Percentiles rank a stretch among this genome's conserved stretches.
Evolutionary conservation across 805 yeast genomes (phyloP).

Genomic region (Lachancea meyersii): DNA sequence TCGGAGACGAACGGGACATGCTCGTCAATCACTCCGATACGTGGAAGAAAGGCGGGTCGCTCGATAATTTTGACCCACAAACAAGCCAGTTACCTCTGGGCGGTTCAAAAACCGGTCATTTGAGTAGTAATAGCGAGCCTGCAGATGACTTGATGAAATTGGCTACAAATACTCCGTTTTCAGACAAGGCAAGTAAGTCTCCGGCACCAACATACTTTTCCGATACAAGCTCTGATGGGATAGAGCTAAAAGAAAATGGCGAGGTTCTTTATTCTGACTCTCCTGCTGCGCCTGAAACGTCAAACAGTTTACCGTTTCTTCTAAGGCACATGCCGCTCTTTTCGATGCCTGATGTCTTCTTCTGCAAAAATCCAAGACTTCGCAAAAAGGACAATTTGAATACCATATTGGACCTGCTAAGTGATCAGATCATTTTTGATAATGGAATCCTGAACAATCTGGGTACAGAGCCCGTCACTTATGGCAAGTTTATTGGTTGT

Average conservation of each 20-base stretch:
- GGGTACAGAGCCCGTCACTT: slow-evolving; percentile 53
- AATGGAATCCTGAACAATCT: slow-evolving; percentile 45
- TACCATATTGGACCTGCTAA: slow-evolving; percentile 24
- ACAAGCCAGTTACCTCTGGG: slow-evolving; percentile 3
- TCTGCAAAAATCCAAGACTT: slow-evolving; percentile 20
- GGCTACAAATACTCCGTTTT: slow-evolving; percentile 1
- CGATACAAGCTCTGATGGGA: not conserved
- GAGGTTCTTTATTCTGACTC: not conserved
- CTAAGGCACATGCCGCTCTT: slow-evolving; percentile 56
- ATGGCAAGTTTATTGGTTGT: slow-evolving; percentile 17
- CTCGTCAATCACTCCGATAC: slow-evolving; percentile 7
- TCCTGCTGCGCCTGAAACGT: slow-evolving; percentile 20
- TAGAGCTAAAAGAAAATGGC: not conserved
- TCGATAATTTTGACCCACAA: slow-evolving; percentile 1
- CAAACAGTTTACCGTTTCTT: slow-evolving; percentile 64
- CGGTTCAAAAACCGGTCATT: slow-evolving; percentile 1
- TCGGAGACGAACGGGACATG: slow-evolving; percentile 2
- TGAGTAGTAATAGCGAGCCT: not conserved
- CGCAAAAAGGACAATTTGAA: slow-evolving; percentile 14
- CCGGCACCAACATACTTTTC: not conserved
- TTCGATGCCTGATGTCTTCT: slow-evolving; percentile 53
- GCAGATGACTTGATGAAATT: slow-evolving; percentile 1
- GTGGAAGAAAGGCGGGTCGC: slow-evolving; percentile 6
- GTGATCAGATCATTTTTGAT: slow-evolving; percentile 31
- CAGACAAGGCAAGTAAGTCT: slow-evolving; percentile 1